These are phyloP conservation scores for Cudoniella acicularis DNA, from an alignment of 495 filamentous ascomycete species.

Conservation along the genomic window DNA sequence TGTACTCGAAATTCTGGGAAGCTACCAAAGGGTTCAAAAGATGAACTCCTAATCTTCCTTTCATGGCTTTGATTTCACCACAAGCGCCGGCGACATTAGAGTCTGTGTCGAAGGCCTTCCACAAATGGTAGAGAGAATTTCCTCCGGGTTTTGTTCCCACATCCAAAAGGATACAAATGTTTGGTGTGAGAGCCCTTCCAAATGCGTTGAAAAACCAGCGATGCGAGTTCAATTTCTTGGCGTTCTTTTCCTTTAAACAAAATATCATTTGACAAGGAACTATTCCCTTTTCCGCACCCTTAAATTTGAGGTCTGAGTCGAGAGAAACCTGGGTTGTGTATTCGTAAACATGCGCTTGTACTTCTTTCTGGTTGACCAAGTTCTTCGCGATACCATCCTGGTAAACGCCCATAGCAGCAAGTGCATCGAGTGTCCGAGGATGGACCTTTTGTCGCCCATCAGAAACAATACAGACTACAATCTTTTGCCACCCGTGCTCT, in stretches of 20 bases:
- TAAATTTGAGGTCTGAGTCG: conserved; percentile 94
- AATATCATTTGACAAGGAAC: conserved; percentile 99
- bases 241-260: conserved; percentile 96
- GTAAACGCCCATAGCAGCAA: conserved; percentile 98
- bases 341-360: conserved; percentile 92
- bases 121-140: conserved; percentile 92
- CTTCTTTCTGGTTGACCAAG: conserved; percentile 84
- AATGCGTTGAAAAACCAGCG: conserved; percentile 99
- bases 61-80: conserved; percentile 95
- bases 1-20: conserved; percentile 99
- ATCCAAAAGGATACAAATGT: conserved; percentile 94
- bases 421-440: conserved; percentile 86
- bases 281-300: conserved; percentile 98
- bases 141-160: conserved; percentile 87
- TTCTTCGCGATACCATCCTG: conserved; percentile 99
- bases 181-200: conserved; percentile 85
- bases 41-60: conserved; percentile 75
- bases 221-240: conserved; percentile 97
- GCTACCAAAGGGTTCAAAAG: conserved; percentile 94
- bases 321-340: conserved; percentile 98
- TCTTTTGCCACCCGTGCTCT: conserved; percentile 97
- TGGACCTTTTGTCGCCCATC: conserved; percentile 95
- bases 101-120: conserved; percentile 98
- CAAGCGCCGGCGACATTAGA: conserved; percentile 95
- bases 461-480: conserved; percentile 93